Evolutionary conservation across 371 early-diverging fungal genomes (phyloP).

Genomic region (Basidiobolus meristosporus): DNA sequence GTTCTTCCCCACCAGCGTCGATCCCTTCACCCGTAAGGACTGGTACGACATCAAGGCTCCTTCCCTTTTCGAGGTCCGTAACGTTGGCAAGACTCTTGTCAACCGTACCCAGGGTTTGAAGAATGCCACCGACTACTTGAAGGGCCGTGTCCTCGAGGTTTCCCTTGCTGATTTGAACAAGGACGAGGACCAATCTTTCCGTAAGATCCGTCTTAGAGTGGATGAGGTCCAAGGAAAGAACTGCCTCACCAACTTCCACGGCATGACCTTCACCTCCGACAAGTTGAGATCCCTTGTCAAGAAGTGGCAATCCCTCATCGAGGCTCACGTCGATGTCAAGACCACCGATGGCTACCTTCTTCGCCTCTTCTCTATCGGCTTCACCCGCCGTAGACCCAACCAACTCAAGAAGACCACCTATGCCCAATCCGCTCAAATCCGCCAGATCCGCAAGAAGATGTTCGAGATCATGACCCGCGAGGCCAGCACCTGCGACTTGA

Average conservation of each 20-base stretch:
- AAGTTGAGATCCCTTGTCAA: no score
- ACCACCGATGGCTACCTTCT: constrained; percentile 99
- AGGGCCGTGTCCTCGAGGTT: no score
- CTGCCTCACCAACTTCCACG: no score
- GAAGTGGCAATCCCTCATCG: no score
- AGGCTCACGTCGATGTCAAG: no score
- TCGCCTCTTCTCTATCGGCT: constrained; percentile 94
- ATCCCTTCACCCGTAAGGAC: constrained; percentile 81
- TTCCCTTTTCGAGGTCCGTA: constrained; percentile 88
- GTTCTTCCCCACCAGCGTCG: constrained; percentile 11
- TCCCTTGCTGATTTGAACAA: no score
- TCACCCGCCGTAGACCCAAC: constrained; percentile 92
- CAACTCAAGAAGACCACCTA: constrained; percentile 98
- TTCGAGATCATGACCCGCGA: constrained; percentile 95
- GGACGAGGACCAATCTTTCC: constrained; percentile 87
- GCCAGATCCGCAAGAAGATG: constrained; percentile 99
- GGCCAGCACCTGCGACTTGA: constrained; percentile 78
- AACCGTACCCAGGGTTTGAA: constrained; percentile 98
- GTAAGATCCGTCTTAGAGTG: constrained; percentile 97
- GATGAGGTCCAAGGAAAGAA: constrained; percentile 97
- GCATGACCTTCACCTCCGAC: no score
- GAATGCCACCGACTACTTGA: constrained; percentile 93
- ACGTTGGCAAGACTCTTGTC: constrained; percentile 97
- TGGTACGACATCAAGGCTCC: constrained; percentile 99
- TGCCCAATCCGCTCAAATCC: constrained; percentile 93